Percentiles rank a stretch among this genome's conserved stretches.
Evolutionary conservation across 2,329 filamentous ascomycete species (phyloP).

Genomic region (Bipolaris cookei): DNA sequence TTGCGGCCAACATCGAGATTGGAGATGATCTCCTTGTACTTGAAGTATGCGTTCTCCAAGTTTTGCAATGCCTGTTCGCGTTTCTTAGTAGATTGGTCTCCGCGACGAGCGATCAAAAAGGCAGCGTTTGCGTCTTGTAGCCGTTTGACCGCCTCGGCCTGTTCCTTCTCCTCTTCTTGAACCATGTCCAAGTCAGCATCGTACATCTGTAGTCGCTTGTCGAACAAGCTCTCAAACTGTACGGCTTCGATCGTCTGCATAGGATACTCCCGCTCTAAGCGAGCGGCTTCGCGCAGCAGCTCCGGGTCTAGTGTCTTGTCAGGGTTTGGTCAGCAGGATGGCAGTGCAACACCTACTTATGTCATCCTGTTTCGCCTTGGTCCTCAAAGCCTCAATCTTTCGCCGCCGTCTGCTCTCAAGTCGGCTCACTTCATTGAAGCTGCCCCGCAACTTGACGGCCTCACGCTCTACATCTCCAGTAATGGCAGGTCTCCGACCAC

Average conservation of each 20-base stretch:
- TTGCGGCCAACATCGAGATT: conserved; percentile 91
- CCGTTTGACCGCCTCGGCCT: conserved; percentile 72
- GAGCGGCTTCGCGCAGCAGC: conserved; percentile 80
- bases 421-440: conserved; percentile 82
- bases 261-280: conserved; percentile 84
- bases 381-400: conserved; percentile 77
- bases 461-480: conserved; percentile 81
- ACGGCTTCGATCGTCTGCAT: conserved; percentile 83
- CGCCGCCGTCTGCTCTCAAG: conserved; percentile 81
- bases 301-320: conserved; percentile 63
- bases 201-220: conserved; percentile 80
- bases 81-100: conserved; percentile 71
- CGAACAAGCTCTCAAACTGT: conserved; percentile 92
- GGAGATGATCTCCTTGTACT: conserved; percentile 93
- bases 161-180: conserved; percentile 74
- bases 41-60: conserved; percentile 89
- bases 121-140: conserved; percentile 77
- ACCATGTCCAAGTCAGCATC: conserved; percentile 77
- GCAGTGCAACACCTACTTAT: conserved; percentile 63
- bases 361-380: conserved; percentile 84
- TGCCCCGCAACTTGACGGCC: conserved; percentile 75
- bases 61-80: conserved; percentile 86
- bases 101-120: conserved; percentile 74
- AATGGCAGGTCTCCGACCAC: conserved; percentile 77
- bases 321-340: conserved; percentile 24